Conservation (phyloP, 352 stramenopile species). For the Plasmopara muralis region DNA sequence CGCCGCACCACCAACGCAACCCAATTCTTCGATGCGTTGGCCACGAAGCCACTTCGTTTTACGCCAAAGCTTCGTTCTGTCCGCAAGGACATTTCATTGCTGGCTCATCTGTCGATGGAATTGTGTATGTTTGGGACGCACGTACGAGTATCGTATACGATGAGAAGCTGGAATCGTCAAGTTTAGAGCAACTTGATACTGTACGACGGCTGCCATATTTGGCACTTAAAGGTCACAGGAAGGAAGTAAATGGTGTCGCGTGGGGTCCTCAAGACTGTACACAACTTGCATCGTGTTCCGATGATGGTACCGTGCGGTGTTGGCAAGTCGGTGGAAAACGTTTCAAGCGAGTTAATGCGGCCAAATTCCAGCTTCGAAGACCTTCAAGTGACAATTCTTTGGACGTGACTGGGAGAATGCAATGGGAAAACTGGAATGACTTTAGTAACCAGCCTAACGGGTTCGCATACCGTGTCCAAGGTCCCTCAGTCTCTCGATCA, state of each 20-base stretch:
- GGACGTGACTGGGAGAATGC: not conserved
- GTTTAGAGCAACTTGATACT: conserved; percentile 1
- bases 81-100: conserved; percentile 56
- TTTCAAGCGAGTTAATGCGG: not conserved
- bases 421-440: conserved; percentile 31
- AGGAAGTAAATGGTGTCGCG: conserved; percentile 62
- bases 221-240: conserved; percentile 52
- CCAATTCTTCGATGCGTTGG: conserved; percentile 36
- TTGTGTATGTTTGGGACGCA: conserved; percentile 56
- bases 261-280: conserved; percentile 49
- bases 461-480: conserved; percentile 25
- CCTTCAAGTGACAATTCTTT: not conserved
- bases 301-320: conserved; percentile 54
- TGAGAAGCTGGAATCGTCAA: conserved; percentile 1
- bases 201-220: conserved; percentile 22
- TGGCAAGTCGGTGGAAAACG: conserved; percentile 29
- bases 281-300: conserved; percentile 47
- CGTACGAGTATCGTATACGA: conserved; percentile 12
- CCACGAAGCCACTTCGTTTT: conserved; percentile 59
- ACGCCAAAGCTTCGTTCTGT: conserved; percentile 53
- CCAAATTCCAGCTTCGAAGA: conserved; percentile 17
- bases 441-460: conserved; percentile 29
- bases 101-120: conserved; percentile 41
- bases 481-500: not conserved
- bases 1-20: conserved; percentile 2